Conservation (phyloP, 192 early-diverging fungal genomes). For the Rhizophagus prolifer region DNA sequence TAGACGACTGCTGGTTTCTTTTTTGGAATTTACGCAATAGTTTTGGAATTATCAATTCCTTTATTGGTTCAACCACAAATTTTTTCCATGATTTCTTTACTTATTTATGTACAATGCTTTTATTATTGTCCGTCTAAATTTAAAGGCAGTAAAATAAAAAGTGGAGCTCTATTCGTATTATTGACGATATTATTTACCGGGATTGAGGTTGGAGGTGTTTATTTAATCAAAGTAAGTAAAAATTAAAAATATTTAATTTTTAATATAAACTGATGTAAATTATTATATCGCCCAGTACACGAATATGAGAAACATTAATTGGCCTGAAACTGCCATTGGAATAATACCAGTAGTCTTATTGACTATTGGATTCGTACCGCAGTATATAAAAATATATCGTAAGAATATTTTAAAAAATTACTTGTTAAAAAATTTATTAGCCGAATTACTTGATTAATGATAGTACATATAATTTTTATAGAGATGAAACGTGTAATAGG, state of each 20-base stretch:
- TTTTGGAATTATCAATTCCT: constrained; percentile 35
- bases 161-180: background rate
- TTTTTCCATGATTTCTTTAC: constrained; percentile 30
- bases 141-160: background rate
- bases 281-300: constrained; percentile 18
- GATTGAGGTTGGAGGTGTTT: background rate
- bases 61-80: constrained; percentile 40
- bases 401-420: background rate
- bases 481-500: constrained; percentile 30
- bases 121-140: constrained; percentile 18
- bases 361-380: constrained; percentile 39
- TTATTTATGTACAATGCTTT: constrained; percentile 34
- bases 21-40: constrained; percentile 38
- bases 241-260: too few relatives aligned
- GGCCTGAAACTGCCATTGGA: constrained; percentile 31
- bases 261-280: too few relatives aligned
- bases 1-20: constrained; percentile 20
- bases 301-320: constrained; percentile 12
- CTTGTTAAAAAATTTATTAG: too few relatives aligned
- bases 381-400: constrained; percentile 40
- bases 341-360: constrained; percentile 34
- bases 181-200: background rate
- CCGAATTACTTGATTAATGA: too few relatives aligned
- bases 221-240: constrained; percentile 7
- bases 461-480: background rate